Evolutionary conservation across 176 grass and related monocot genomes (phyloP), one percentile per base, ranked within the genome.

Genomic region (Carex cristatella): DNA sequence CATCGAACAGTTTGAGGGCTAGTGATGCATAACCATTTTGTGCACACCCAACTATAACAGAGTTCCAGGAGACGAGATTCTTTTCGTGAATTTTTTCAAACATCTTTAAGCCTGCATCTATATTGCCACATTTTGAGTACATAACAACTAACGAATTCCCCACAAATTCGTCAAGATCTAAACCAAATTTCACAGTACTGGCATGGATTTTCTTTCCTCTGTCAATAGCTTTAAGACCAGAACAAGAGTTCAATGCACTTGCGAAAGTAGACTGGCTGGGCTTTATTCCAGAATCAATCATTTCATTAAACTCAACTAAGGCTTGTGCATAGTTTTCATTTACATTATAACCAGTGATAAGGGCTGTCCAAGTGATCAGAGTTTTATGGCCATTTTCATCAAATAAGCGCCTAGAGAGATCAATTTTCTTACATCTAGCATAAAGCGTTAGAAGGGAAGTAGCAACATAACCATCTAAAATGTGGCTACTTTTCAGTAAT

Each of bases 41-140:
- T 2, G 90, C 89, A 12, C 93, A 97, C 46, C 89, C 92, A 79
- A 88, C 84, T 42, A 94, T 88, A 56, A 90, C 79, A 6, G 87
- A 91, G 44, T 92, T 94, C 94, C 94, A 97, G 61, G 91, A 90
- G 2, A 97, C 73, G 59, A 73, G 4, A 46, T 98, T 94, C 78
- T 88, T 92, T 19, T 75, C 81, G 18, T 81, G 40, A 85, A 89
- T 48, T 44, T 19, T 80, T 70, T 83, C 64, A 80, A 93, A 93
- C 78, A 90, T 79, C 19, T 70, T 84, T 46, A 90, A 77, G 66
- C 86, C 65, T 73, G 84, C 88, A 32, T 79, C 44, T 82, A 93
- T 84, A 63, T 90, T 85, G 33, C 92, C 91, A 58, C 92, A 91
- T 88, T 87, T 94, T 0, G 95, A 94, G 64, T 97, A 94, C 91